Evolutionary conservation across 768 basidiomycete genomes (phyloP), one percentile per base, ranked within the genome.

Genomic region (Candolleomyces aberdarensis): DNA sequence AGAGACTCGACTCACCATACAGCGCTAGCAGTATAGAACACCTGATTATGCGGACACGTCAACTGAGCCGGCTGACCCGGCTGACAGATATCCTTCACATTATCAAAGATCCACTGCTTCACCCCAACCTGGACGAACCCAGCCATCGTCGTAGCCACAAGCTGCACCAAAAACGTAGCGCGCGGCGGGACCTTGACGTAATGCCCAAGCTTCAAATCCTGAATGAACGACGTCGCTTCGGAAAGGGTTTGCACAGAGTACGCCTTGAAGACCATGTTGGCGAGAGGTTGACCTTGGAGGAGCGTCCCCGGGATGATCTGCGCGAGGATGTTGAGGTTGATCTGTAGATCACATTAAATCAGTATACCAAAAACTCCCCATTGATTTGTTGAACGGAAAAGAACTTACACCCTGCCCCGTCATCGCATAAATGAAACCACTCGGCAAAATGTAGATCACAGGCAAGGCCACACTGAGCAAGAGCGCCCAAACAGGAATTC

Each of bases 181-280:
- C 96, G 82, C 7, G 96, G 96, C 1, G 96, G 92, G 13, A 98
- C 86, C 76, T 98, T 98, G 79, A 98, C 86, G 70, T 98, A 98
- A 71, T 98, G 96, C 0, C 95, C 96, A 3, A 93, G 76, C 71
- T 95, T 95, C 64, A 95, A 75, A 72, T 95, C 94, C 69, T 94
- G 91, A 3, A 92, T 85, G 69, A 94, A 96, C 8, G 83, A 83
- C 0, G 85, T 85, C 0, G 87, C 86, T 65, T 90, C 87, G 1
- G 80, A 72, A n/a, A 97, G 75, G 0, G 91, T 90, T 70, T 96
- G 91, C n/a, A 91, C 84, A 1, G 89, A 81, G 69, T 93, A 96
- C 1, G 85, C 84, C 72, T 98, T 97, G 86, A 94, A 96, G 53
- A 96, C 82, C 94, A 98, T 96, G 77, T 96, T 96, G 17, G 93